phyloP scores from a whole-genome alignment of 805 yeast genomes.

The Kregervanrija delftensis region DNA sequence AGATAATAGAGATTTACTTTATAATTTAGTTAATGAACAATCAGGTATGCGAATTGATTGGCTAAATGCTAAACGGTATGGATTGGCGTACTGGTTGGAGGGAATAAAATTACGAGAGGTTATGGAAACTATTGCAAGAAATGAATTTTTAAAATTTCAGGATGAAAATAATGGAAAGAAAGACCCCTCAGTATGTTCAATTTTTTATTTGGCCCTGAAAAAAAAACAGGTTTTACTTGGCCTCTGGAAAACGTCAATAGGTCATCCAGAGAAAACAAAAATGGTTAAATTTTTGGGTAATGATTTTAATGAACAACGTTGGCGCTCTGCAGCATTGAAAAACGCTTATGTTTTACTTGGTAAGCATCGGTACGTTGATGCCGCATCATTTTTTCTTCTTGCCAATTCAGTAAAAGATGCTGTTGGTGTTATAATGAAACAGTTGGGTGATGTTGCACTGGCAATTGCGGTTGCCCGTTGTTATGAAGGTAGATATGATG shows the following conservation, averaged over 20 bases:
- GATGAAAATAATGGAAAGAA: conserved; percentile 36
- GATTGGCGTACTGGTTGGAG: conserved; percentile 67
- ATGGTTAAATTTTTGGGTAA: conserved; percentile 71
- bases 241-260: conserved; percentile 72
- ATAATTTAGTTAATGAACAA: conserved; percentile 41
- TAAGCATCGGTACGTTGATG: conserved; percentile 79
- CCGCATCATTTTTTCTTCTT: conserved; percentile 81
- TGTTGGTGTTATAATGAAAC: conserved; percentile 62
- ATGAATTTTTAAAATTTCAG: conserved; percentile 44
- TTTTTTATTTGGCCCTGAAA: conserved; percentile 70
- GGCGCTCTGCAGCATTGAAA: conserved; percentile 86
- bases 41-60: conserved; percentile 45
- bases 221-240: conserved; percentile 74
- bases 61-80: conserved; percentile 51
- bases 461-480: conserved; percentile 80
- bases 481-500: conserved; percentile 53
- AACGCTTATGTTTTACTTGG: conserved; percentile 89
- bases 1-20: conserved; percentile 62
- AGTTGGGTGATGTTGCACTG: conserved; percentile 60
- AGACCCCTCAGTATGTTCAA: conserved; percentile 70
- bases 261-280: conserved; percentile 76
- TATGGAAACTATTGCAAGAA: conserved; percentile 66
- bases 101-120: conserved; percentile 38
- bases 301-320: conserved; percentile 67
- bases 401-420: conserved; percentile 74